Evolutionary conservation across 1,284 basidiomycete species (phyloP).

Genomic region (Mycosarcoma maydis): DNA sequence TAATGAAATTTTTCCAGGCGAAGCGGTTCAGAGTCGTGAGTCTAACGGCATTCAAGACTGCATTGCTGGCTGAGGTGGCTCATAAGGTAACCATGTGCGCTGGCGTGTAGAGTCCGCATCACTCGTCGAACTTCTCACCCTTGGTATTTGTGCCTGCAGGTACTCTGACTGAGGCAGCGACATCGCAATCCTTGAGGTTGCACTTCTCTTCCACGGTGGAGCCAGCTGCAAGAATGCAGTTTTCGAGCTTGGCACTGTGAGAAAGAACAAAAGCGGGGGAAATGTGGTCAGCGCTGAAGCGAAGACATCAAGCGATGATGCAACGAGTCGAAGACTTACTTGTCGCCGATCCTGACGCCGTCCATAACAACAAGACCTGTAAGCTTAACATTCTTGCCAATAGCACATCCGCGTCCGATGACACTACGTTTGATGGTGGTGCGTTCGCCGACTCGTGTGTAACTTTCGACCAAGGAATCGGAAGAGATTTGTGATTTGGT

Average conservation of each 20-base stretch:
- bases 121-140: slow-evolving; percentile 57
- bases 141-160: slow-evolving; percentile 54
- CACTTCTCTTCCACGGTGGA: slow-evolving; percentile 83
- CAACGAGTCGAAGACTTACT: slow-evolving; percentile 71
- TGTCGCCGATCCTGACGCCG: slow-evolving; percentile 85
- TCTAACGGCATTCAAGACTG: no score
- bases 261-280: not conserved
- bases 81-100: no score
- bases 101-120: not conserved
- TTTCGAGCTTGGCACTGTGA: slow-evolving; percentile 84
- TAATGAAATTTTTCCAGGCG: no score
- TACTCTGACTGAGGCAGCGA: slow-evolving; percentile 87
- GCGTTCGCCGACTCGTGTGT: slow-evolving; percentile 82
- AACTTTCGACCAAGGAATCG: slow-evolving; percentile 84
- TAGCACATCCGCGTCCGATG: slow-evolving; percentile 85
- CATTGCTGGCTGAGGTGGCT: no score
- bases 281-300: slow-evolving; percentile 3
- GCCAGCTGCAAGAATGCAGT: slow-evolving; percentile 83
- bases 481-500: slow-evolving; percentile 83
- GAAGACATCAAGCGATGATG: not conserved
- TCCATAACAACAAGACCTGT: slow-evolving; percentile 88
- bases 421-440: slow-evolving; percentile 87
- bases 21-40: no score
- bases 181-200: slow-evolving; percentile 82
- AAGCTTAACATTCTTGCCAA: slow-evolving; percentile 86